Evolutionary conservation across 1,284 basidiomycete species (phyloP).

Genomic region (Earliella scabrosa): DNA sequence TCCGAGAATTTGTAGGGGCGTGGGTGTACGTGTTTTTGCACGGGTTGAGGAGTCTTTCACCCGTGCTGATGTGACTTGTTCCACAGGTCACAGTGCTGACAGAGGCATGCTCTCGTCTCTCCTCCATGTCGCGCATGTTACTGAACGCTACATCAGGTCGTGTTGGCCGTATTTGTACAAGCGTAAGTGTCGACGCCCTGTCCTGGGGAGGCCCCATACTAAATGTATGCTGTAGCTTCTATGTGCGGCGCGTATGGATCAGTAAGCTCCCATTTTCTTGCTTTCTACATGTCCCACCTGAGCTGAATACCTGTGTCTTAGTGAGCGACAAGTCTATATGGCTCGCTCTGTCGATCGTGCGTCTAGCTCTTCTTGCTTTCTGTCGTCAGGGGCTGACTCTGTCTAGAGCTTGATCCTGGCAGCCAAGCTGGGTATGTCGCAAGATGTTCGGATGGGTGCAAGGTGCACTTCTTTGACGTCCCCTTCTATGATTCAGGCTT

Average conservation of each 20-base stretch:
- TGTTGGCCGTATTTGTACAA: constrained; percentile 16
- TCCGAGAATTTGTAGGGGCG: constrained; percentile 4
- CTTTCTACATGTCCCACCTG: too few relatives aligned
- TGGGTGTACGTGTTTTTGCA: constrained; percentile 12
- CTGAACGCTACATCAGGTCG: neutral
- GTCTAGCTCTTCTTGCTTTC: neutral
- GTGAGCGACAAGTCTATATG: constrained; percentile 18
- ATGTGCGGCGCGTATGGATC: constrained; percentile 22
- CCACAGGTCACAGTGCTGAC: constrained; percentile 13
- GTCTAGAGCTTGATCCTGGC: constrained; percentile 2
- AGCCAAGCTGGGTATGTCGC: neutral
- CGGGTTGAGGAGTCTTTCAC: too few relatives aligned
- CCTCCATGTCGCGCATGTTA: neutral
- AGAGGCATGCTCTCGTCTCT: neutral
- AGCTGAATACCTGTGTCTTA: neutral
- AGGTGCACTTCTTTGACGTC: too few relatives aligned
- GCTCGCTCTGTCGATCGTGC: constrained; percentile 12
- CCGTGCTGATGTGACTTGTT: neutral
- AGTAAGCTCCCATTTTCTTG: constrained; percentile 3
- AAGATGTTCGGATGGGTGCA: too few relatives aligned
- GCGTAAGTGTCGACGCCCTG: constrained; percentile 1
- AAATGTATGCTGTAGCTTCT: constrained; percentile 11
- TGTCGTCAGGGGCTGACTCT: neutral
- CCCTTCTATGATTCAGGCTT: constrained; percentile 11
- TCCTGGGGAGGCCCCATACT: too few relatives aligned